A percentile compares a stretch with the other conserved stretches of the same genome.
These are phyloP conservation scores for Exophiala xenobiotica DNA, from an alignment of 2,329 filamentous ascomycete genomes.

Conservation along the genomic window DNA sequence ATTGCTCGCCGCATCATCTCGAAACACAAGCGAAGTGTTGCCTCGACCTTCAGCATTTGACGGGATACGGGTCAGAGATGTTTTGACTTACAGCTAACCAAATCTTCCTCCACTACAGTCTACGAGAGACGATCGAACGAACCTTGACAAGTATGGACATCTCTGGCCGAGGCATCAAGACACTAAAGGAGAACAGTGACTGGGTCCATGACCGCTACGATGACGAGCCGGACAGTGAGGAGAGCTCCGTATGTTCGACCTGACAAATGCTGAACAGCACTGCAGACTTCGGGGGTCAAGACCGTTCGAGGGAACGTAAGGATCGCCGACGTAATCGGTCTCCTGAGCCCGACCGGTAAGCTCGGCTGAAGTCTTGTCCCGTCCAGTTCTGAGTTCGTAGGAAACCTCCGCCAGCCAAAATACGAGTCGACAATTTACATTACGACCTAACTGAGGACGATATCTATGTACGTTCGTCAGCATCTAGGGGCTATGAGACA, in stretches of 20 bases:
- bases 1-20: slow-evolving; percentile 27
- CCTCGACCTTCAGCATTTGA: slow-evolving; percentile 32
- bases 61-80: slow-evolving; percentile 36
- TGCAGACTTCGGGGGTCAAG: slow-evolving; percentile 25
- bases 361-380: slow-evolving; percentile 29
- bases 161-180: slow-evolving; percentile 9
- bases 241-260: neutral
- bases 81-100: slow-evolving; percentile 47
- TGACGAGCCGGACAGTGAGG: slow-evolving; percentile 59
- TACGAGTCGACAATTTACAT: slow-evolving; percentile 86
- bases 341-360: slow-evolving; percentile 39
- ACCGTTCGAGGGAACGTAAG: slow-evolving; percentile 18
- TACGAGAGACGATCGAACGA: slow-evolving; percentile 46
- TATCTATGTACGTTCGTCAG: slow-evolving; percentile 60
- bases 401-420: slow-evolving; percentile 61
- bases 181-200: slow-evolving; percentile 57
- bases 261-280: slow-evolving; percentile 26
- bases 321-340: slow-evolving; percentile 36
- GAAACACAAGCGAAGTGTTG: slow-evolving; percentile 13
- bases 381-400: slow-evolving; percentile 40
- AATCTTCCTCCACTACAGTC: slow-evolving; percentile 43
- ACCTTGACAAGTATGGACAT: slow-evolving; percentile 45
- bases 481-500: neutral
- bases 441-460: slow-evolving; percentile 87
- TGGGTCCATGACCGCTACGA: slow-evolving; percentile 94